phyloP scores from a whole-genome alignment of 2,329 filamentous ascomycete species.

The Phyllosticta capitalensis region DNA sequence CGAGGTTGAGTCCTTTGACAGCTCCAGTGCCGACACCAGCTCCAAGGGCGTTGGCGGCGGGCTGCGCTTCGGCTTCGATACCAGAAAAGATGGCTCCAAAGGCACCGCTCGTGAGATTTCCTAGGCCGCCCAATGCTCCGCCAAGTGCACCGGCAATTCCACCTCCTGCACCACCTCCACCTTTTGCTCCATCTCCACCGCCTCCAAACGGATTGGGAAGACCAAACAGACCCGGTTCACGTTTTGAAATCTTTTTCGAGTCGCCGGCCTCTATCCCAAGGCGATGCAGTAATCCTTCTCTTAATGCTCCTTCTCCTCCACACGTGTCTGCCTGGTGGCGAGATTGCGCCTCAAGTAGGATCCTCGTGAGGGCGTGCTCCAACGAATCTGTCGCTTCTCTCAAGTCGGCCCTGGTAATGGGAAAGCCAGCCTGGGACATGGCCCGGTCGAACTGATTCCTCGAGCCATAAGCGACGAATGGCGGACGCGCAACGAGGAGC shows the following conservation, averaged over 20 bases:
- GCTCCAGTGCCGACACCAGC: constrained; percentile 5
- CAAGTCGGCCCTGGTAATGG: constrained; percentile 1
- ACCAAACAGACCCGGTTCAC: neutral
- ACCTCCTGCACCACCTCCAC: neutral
- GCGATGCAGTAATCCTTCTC: neutral
- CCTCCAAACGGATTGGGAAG: neutral
- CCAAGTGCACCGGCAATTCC: constrained; percentile 58
- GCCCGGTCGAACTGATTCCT: neutral
- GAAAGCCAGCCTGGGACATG: neutral
- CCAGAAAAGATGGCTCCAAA: constrained; percentile 46
- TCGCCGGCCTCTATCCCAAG: neutral
- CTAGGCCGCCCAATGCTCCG: constrained; percentile 55
- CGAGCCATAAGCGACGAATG: neutral
- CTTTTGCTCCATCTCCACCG: neutral
- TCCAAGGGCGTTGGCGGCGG: constrained; percentile 3
- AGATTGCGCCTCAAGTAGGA: neutral
- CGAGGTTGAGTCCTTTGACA: constrained; percentile 1
- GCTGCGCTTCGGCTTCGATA: neutral
- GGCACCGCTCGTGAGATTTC: constrained; percentile 50
- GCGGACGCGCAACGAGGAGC: neutral
- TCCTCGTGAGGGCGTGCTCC: neutral
- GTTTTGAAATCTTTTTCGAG: neutral
- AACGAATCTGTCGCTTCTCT: neutral
- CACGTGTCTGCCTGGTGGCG: neutral
- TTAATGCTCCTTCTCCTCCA: neutral